Base-by-base conservation (phyloP, 2,329 filamentous ascomycete species). In the Aspergillus tamarii region DNA sequence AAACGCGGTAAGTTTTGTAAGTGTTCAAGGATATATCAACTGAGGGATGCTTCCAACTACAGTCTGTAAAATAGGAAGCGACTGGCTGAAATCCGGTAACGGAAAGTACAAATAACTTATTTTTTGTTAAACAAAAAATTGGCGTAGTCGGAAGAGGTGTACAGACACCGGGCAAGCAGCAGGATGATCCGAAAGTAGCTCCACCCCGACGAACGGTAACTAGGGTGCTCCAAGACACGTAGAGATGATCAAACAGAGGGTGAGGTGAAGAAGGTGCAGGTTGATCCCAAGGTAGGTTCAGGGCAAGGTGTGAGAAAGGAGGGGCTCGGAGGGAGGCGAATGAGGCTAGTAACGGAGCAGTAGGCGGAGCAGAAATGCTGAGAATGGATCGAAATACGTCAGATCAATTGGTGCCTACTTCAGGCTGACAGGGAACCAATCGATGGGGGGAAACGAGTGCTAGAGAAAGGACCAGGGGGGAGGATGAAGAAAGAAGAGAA, bases 261-360 rank as follows among this genome's bases (percentile, higher is more conserved):
- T 63, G 57, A 56, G 48, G 52, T 55, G 52, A 39, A 55, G 26
- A 36, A 36, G n/a, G 26, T 55, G 52, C n/a, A 39, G 52, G 52
- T 55, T 32, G 14, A 52, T 30, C 6, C 26, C 56, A 50, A 58
- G 46, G 43, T 56, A 46, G 58, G 39, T 54, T 53, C 50, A 32
- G 30, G 30, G 21, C 50, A 11, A 39, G 52, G 32, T 55, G 30
- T 54, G 52, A n/a, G 52, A 32, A 36, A 55, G 30, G 52, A 55
- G 52, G 52, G 52, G 52, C 52, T 55, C n/a, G 32, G 36, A 10
- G 32, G 52, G 52, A 54, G 63, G 64, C 66, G 61, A 59, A 67
- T 67, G 62, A 53, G 30, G 28, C 45, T 23, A 30, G 61, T 23
- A 53, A 36, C 55, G 21, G 46, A 23, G 30, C 9, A 34, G 28